Conservation (phyloP, 768 basidiomycete genomes). For the Imleria badia region DNA sequence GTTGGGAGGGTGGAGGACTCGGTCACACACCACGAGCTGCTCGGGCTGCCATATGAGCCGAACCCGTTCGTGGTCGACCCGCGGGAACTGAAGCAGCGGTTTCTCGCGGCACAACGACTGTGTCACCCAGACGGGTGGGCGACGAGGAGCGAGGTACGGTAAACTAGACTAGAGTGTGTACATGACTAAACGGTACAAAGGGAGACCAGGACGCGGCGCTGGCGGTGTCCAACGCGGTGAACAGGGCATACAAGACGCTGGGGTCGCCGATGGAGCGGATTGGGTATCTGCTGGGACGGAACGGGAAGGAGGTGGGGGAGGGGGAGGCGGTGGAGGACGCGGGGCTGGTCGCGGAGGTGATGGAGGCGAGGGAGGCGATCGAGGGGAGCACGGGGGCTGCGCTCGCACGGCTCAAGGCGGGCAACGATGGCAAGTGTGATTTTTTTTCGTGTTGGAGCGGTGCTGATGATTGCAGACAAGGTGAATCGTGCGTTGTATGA, state of each 20-base stretch:
- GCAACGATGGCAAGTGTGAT: constrained; percentile 55
- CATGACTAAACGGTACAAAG: constrained; percentile 20
- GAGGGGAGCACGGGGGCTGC: constrained; percentile 53
- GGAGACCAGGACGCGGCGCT: constrained; percentile 23
- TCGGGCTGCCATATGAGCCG: constrained; percentile 58
- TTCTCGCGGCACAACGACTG: constrained; percentile 67
- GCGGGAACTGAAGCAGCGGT: constrained; percentile 57
- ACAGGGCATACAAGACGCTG: constrained; percentile 79
- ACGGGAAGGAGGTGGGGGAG: constrained; percentile 62
- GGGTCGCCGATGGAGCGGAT: constrained; percentile 70
- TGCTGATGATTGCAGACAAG: constrained; percentile 42
- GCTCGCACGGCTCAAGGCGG: constrained; percentile 49
- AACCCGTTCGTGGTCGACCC: constrained; percentile 75
- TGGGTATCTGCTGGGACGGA: constrained; percentile 73
- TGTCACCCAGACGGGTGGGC: constrained; percentile 91
- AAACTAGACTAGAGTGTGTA: constrained; percentile 2
- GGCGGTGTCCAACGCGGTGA: constrained; percentile 67
- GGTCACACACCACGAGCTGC: constrained; percentile 63
- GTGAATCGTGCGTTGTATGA: constrained; percentile 44
- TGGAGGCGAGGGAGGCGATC: constrained; percentile 76
- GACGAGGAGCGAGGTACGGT: constrained; percentile 55
- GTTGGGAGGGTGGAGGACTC: constrained; percentile 58
- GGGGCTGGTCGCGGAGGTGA: constrained; percentile 69
- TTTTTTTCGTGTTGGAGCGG: not conserved
- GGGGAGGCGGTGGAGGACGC: constrained; percentile 70